Percentiles rank a stretch among this genome's conserved stretches.
Conservation (phyloP, 2,329 filamentous ascomycete species). For the Talaromyces sp. region DNA sequence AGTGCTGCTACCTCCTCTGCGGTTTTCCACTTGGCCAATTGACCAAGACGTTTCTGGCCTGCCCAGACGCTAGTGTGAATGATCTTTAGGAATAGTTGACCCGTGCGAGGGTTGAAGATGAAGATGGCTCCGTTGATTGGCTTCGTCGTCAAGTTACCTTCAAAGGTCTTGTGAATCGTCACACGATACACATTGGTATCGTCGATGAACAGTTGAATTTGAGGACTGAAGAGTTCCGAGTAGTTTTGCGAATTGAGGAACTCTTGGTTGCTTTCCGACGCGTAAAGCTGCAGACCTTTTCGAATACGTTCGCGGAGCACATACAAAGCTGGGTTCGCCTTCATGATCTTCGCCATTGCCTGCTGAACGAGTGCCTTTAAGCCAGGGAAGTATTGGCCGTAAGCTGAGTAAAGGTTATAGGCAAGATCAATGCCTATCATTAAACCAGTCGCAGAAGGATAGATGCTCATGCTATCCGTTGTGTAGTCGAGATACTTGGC, state of each 20-base stretch:
- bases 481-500: constrained; percentile 99
- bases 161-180: constrained; percentile 99
- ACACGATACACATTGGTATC: constrained; percentile 99
- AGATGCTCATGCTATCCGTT: constrained; percentile 97
- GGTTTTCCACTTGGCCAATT: constrained; percentile 98
- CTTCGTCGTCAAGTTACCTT: constrained; percentile 97
- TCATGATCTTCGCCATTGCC: constrained; percentile 99
- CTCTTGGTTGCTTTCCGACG: constrained; percentile 97
- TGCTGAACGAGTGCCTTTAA: constrained; percentile 93
- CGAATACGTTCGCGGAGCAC: constrained; percentile 95
- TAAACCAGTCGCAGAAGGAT: constrained; percentile 89
- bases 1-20: constrained; percentile 98
- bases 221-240: constrained; percentile 97
- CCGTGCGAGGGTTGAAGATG: constrained; percentile 98
- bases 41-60: constrained; percentile 96
- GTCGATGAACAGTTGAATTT: constrained; percentile 97
- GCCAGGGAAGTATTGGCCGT: constrained; percentile 97
- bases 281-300: constrained; percentile 95
- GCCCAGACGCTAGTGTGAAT: constrained; percentile 99
- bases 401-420: constrained; percentile 97
- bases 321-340: constrained; percentile 94
- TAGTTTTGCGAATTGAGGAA: constrained; percentile 99
- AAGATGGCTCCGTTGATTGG: constrained; percentile 99
- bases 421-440: constrained; percentile 98
- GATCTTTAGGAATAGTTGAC: constrained; percentile 96